phyloP scores from a whole-genome alignment of 2,329 filamentous ascomycete genomes.

The Pseudogymnoascus sp. region DNA sequence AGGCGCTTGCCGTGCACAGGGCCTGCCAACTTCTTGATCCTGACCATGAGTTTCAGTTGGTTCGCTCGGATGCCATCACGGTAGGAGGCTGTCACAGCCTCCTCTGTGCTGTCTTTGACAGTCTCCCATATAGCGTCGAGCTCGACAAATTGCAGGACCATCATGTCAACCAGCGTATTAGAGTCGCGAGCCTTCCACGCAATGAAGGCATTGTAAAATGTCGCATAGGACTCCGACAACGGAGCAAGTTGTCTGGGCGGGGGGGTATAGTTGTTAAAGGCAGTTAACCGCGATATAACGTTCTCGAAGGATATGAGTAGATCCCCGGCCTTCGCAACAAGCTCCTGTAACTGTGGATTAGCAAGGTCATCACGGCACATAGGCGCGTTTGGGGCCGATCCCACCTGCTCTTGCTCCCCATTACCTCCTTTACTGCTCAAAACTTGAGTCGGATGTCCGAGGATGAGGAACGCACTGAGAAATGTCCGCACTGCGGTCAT shows the following conservation, averaged over 20 bases:
- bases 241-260: slow-evolving; percentile 52
- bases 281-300: slow-evolving; percentile 55
- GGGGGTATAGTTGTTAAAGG: slow-evolving; percentile 57
- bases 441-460: slow-evolving; percentile 70
- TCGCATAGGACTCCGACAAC: slow-evolving; percentile 60
- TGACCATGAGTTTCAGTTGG: slow-evolving; percentile 67
- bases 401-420: slow-evolving; percentile 49
- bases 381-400: slow-evolving; percentile 34
- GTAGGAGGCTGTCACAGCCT: slow-evolving; percentile 67
- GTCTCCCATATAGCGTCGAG: slow-evolving; percentile 77
- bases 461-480: slow-evolving; percentile 69
- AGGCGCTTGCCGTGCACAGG: slow-evolving; percentile 60
- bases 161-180: slow-evolving; percentile 67
- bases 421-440: slow-evolving; percentile 61
- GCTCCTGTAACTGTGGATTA: slow-evolving; percentile 57
- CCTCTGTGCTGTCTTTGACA: slow-evolving; percentile 68
- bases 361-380: slow-evolving; percentile 45
- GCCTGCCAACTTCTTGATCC: slow-evolving; percentile 71
- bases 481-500: slow-evolving; percentile 68
- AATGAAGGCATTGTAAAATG: slow-evolving; percentile 71
- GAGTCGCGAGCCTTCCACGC: slow-evolving; percentile 79
- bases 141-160: slow-evolving; percentile 80
- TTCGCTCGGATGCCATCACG: slow-evolving; percentile 73
- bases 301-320: slow-evolving; percentile 71
- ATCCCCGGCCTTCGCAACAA: slow-evolving; percentile 70